A percentile compares a stretch with the other conserved stretches of the same genome.
These are phyloP conservation scores for Amphibolis antarctica DNA, from an alignment of 106 monocot species.

Conservation along the genomic window DNA sequence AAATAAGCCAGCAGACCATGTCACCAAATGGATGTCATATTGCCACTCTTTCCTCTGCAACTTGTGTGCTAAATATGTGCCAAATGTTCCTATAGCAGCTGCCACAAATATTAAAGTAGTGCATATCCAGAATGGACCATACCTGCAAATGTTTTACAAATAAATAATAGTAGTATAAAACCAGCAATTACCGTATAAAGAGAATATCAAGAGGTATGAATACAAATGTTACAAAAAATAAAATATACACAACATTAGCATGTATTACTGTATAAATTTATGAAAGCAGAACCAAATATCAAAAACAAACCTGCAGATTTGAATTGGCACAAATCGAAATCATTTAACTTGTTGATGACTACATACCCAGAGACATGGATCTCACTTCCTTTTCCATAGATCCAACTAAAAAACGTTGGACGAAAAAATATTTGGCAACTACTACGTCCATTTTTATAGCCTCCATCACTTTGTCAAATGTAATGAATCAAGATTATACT, in stretches of 20 bases:
- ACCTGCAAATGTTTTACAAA: conserved; percentile 25
- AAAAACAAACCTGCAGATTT: not conserved
- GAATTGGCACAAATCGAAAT: too few relatives aligned
- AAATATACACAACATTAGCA: not conserved
- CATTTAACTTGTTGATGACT: too few relatives aligned
- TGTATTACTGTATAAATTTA: not conserved
- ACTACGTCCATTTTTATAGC: too few relatives aligned
- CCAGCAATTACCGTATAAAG: not conserved
- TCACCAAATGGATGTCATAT: conserved; percentile 80
- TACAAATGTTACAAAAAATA: not conserved
- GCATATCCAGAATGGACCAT: conserved; percentile 98
- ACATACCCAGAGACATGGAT: too few relatives aligned
- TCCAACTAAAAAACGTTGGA: too few relatives aligned
- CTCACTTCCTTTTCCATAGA: too few relatives aligned
- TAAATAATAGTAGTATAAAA: not conserved
- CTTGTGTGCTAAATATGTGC: conserved; percentile 85
- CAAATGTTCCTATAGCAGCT: conserved; percentile 85
- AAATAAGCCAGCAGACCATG: conserved; percentile 91
- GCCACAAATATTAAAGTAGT: conserved; percentile 87
- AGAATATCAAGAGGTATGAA: conserved; percentile 3
- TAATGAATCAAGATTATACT: too few relatives aligned
- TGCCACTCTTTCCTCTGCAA: conserved; percentile 83
- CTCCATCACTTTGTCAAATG: too few relatives aligned
- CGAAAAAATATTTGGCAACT: too few relatives aligned
- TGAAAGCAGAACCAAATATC: not conserved